These are phyloP conservation scores for Chaetomiaceae sp. DNA, from an alignment of 2,329 filamentous ascomycete genomes.

Conservation along the genomic window DNA sequence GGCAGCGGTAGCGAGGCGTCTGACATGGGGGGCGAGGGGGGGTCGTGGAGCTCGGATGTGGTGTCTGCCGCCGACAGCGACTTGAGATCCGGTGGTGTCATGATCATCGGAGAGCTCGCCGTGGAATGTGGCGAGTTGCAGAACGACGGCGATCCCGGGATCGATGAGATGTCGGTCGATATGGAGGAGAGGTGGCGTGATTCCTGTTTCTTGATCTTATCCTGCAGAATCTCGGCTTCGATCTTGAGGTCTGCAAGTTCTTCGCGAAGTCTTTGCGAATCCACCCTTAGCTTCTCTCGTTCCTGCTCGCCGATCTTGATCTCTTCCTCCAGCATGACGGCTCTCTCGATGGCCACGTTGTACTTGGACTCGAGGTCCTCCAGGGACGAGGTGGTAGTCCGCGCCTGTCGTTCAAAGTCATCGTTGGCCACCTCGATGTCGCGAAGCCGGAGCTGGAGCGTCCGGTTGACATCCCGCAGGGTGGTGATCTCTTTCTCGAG, in stretches of 20 bases:
- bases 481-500: slow-evolving; percentile 95
- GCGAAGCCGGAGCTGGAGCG: slow-evolving; percentile 74
- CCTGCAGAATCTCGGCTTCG: slow-evolving; percentile 87
- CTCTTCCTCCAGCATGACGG: slow-evolving; percentile 92
- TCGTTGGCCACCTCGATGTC: slow-evolving; percentile 98
- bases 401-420: slow-evolving; percentile 93
- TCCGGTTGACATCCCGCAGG: slow-evolving; percentile 77
- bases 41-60: slow-evolving; percentile 67
- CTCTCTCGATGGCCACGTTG: slow-evolving; percentile 87
- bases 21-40: slow-evolving; percentile 90
- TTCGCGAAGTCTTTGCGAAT: slow-evolving; percentile 82
- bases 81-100: slow-evolving; percentile 74
- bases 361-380: slow-evolving; percentile 98
- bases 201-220: slow-evolving; percentile 78
- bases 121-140: slow-evolving; percentile 75
- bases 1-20: slow-evolving; percentile 64
- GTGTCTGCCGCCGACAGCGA: slow-evolving; percentile 53
- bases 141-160: slow-evolving; percentile 66
- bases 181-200: slow-evolving; percentile 53
- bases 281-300: slow-evolving; percentile 81
- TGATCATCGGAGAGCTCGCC: slow-evolving; percentile 85
- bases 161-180: slow-evolving; percentile 59
- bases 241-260: slow-evolving; percentile 92
- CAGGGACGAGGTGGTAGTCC: slow-evolving; percentile 90
- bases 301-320: slow-evolving; percentile 89